A percentile compares a stretch with the other conserved stretches of the same genome.
Evolutionary conservation across 2,329 filamentous ascomycete genomes (phyloP).

Genomic region (Orbilia quercus): DNA sequence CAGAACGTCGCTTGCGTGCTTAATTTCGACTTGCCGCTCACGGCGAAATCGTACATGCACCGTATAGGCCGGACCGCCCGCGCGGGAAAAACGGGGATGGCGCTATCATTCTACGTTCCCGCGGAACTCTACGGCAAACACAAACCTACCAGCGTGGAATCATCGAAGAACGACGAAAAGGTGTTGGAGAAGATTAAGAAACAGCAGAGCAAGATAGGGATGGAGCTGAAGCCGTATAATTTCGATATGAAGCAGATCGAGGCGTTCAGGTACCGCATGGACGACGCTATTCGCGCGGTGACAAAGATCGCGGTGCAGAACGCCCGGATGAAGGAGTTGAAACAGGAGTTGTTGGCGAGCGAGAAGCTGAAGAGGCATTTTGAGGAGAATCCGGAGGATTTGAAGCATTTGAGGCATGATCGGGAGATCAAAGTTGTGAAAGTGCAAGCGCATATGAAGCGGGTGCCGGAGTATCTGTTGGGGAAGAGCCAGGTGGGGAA

Average conservation of each 20-base stretch:
- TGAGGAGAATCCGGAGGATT: conserved; percentile 92
- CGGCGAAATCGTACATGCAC: conserved; percentile 94
- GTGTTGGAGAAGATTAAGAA: conserved; percentile 82
- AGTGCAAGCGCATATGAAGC: conserved; percentile 88
- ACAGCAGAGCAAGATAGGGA: conserved; percentile 80
- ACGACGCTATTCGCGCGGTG: conserved; percentile 88
- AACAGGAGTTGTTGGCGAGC: conserved; percentile 88
- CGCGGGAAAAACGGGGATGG: conserved; percentile 91
- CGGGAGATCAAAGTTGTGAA: conserved; percentile 84
- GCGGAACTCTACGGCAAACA: conserved; percentile 85
- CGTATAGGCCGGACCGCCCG: conserved; percentile 92
- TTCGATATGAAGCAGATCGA: conserved; percentile 96
- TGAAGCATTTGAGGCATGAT: conserved; percentile 89
- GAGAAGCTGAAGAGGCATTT: conserved; percentile 96
- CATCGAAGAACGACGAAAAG: conserved; percentile 84
- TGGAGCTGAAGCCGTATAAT: conserved; percentile 86
- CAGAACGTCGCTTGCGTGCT: conserved; percentile 92
- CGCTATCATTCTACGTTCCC: conserved; percentile 93
- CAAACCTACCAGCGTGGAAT: conserved; percentile 81
- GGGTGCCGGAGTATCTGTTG: conserved; percentile 92
- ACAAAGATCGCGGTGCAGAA: conserved; percentile 90
- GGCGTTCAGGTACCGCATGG: conserved; percentile 93
- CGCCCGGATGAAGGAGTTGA: conserved; percentile 85
- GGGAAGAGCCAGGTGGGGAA: conserved; percentile 79
- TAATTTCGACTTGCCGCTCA: conserved; percentile 93